These are phyloP conservation scores for Gilbertella persicaria DNA, from an alignment of 371 early-diverging fungal genomes.

Conservation along the genomic window DNA sequence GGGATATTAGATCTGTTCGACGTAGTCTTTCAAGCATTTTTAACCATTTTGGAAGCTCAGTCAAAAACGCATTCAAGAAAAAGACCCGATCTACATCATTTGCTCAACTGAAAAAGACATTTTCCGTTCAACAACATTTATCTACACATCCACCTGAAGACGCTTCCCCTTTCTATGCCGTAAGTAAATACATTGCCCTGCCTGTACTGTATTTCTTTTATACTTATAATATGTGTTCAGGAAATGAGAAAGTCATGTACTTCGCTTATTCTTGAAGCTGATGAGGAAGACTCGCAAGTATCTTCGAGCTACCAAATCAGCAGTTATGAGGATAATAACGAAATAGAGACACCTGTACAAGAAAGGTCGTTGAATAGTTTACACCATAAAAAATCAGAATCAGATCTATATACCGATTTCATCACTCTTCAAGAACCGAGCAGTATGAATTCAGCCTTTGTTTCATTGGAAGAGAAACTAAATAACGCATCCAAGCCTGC, in stretches of 20 bases:
- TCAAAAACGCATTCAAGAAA: slow-evolving; percentile 14
- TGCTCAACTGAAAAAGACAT: slow-evolving; percentile 13
- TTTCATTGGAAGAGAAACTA: background rate
- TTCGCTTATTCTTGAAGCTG: background rate
- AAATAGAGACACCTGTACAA: background rate
- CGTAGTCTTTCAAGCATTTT: slow-evolving; percentile 15
- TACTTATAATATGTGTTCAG: background rate
- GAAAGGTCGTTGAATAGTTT: background rate
- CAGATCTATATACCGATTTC: background rate
- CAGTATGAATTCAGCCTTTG: background rate
- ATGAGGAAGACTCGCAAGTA: background rate
- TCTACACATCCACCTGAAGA: background rate
- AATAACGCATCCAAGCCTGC: background rate
- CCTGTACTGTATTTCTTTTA: background rate
- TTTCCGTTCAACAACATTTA: slow-evolving; percentile 12
- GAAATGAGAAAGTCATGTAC: background rate
- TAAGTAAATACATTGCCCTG: background rate
- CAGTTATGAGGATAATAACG: background rate
- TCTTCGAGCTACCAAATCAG: background rate
- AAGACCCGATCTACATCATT: slow-evolving; percentile 10
- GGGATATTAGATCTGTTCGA: slow-evolving; percentile 6
- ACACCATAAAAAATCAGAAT: background rate
- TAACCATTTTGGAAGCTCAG: slow-evolving; percentile 11
- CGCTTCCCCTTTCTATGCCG: background rate
- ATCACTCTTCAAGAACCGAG: no score